A percentile compares a stretch with the other conserved stretches of the same genome.
phyloP scores from a whole-genome alignment of 2,329 filamentous ascomycete species.

The Ambrosiella cleistominuta region DNA sequence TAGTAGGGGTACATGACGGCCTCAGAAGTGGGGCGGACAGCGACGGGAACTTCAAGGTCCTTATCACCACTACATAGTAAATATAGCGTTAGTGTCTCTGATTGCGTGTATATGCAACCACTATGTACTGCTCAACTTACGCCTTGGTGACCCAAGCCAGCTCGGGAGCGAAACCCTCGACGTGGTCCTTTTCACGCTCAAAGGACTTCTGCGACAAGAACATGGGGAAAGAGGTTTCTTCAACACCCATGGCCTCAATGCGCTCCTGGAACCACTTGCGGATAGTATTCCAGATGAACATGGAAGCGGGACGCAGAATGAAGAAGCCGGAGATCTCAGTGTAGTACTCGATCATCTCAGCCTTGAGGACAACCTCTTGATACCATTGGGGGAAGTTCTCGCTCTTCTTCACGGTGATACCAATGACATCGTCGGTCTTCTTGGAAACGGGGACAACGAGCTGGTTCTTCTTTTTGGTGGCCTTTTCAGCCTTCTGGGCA shows the following conservation, averaged over 20 bases:
- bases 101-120: neutral
- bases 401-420: slow-evolving; percentile 71
- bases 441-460: slow-evolving; percentile 38
- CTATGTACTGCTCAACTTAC: slow-evolving; percentile 25
- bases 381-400: slow-evolving; percentile 92
- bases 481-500: slow-evolving; percentile 44
- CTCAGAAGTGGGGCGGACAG: slow-evolving; percentile 51
- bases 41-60: slow-evolving; percentile 66
- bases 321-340: slow-evolving; percentile 89
- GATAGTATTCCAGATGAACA: slow-evolving; percentile 50
- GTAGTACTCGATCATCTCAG: slow-evolving; percentile 96
- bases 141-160: slow-evolving; percentile 79
- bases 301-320: slow-evolving; percentile 58
- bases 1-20: slow-evolving; percentile 93
- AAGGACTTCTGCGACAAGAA: slow-evolving; percentile 87
- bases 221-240: slow-evolving; percentile 92
- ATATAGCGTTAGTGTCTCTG: neutral
- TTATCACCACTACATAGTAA: slow-evolving; percentile 53
- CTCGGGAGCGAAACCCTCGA: slow-evolving; percentile 95
- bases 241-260: slow-evolving; percentile 82
- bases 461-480: slow-evolving; percentile 34
- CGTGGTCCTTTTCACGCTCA: slow-evolving; percentile 78
- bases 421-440: slow-evolving; percentile 55
- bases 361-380: slow-evolving; percentile 91
- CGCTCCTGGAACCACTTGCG: slow-evolving; percentile 50